Evolutionary conservation across 257 asterid species (phyloP), one percentile per base, ranked within the genome.

Genomic region (Verbena officinalis): DNA sequence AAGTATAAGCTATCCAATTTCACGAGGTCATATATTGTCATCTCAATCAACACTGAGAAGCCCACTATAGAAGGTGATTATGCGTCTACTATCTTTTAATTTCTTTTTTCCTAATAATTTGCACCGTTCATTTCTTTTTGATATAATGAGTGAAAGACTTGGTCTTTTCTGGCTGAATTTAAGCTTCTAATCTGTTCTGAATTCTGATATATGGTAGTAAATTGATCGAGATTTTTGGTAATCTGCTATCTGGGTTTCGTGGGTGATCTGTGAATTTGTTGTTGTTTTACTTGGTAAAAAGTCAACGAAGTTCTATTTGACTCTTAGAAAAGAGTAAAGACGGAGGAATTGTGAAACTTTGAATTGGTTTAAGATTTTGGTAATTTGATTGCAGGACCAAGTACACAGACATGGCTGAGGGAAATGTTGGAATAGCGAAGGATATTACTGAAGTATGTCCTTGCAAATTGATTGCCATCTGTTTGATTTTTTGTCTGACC

Each of bases 391-490:
- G 80, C 81, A 81, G 95, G 73, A 45, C 40, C 60, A 31, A 16
- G n/a, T 58, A 17, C 46, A 68, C 67, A 68, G 65, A 54, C 13
- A 91, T 91, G 98, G 91, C 88, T 0, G 83, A 55, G 73, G 95
- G 65, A 59, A 79, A 64, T 56, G 57, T 16, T 77, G 92, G 89
- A 42, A 89, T 93, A 34, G 98, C 98, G 1, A 93, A 87, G 87
- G 95, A 93, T 83, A 80, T 93, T 45, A 93, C 97, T 73, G 96
- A 85, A 78, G 98, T 89, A 71, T 77, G 95, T 75, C 3, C 80
- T 62, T 53, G 62, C 62, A 23, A 62, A 24, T 64, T 51, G 21
- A 55, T 59, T 38, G 20, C 34, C 6, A 16, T 13, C 65, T n/a
- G 17, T 52, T 63, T 39, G 11, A 3, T 39, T 39, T 58, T 12